These are phyloP conservation scores for Xylariaceae sp. DNA, from an alignment of 2,329 filamentous ascomycete species.

Conservation along the genomic window DNA sequence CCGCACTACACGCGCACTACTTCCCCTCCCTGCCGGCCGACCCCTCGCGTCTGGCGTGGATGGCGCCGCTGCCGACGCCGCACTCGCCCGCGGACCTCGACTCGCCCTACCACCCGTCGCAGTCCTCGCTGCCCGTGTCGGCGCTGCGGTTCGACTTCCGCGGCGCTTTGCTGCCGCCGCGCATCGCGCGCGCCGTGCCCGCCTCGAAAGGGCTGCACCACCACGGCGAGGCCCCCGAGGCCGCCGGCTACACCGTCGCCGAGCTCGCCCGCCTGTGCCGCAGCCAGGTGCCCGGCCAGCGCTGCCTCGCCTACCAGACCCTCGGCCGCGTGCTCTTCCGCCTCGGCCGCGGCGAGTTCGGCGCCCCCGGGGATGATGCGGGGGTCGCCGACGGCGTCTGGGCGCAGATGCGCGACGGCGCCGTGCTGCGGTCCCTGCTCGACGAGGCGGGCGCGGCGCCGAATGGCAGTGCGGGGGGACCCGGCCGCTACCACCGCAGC, in stretches of 20 bases:
- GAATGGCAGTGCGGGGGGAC: conserved; percentile 54
- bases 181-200: conserved; percentile 65
- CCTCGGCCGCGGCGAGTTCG: conserved; percentile 65
- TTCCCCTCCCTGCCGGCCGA: conserved; percentile 83
- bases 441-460: conserved; percentile 64
- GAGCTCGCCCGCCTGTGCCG: conserved; percentile 77
- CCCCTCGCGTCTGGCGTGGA: conserved; percentile 82
- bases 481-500: conserved; percentile 67
- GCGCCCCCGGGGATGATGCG: conserved; percentile 54
- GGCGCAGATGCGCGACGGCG: conserved; percentile 67
- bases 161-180: conserved; percentile 72
- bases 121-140: conserved; percentile 62
- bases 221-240: conserved; percentile 85
- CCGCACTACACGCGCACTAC: conserved; percentile 82
- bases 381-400: conserved; percentile 72
- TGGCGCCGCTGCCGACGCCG: conserved; percentile 62
- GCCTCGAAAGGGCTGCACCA: conserved; percentile 80
- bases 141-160: conserved; percentile 84
- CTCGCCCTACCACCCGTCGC: conserved; percentile 75
- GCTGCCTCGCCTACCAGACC: conserved; percentile 88
- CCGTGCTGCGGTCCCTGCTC: conserved; percentile 67
- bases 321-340: conserved; percentile 79
- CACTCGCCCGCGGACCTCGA: conserved; percentile 58
- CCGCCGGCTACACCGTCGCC: conserved; percentile 86
- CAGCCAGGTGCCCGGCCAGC: conserved; percentile 75